phyloP scores from a whole-genome alignment of 768 basidiomycete species.

The Hygrophorus russula region DNA sequence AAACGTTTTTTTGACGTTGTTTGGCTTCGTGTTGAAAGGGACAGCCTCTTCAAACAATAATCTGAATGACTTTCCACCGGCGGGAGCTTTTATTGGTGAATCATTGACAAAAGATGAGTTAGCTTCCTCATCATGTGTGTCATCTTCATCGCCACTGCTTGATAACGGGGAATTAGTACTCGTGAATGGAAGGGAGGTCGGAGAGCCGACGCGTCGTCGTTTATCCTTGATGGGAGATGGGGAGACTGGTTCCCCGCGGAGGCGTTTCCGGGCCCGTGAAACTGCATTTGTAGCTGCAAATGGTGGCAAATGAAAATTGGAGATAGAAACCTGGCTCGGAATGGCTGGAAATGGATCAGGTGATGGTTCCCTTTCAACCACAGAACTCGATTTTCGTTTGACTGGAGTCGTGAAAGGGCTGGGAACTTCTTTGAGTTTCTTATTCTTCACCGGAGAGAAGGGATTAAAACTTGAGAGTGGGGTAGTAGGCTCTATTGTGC shows the following conservation, averaged over 20 bases:
- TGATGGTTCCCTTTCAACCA: conserved; percentile 19
- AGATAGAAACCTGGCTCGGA: conserved; percentile 14
- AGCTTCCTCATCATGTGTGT: conserved; percentile 17
- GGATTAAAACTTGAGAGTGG: conserved; percentile 58
- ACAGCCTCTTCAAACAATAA: conserved; percentile 47
- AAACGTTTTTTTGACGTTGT: conserved; percentile 4
- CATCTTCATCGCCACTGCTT: conserved; percentile 25
- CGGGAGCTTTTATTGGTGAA: conserved; percentile 56
- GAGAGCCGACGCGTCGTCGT: conserved; percentile 43
- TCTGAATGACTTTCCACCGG: conserved; percentile 51
- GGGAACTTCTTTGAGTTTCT: conserved; percentile 15
- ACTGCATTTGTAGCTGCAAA: conserved; percentile 32
- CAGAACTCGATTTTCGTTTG: conserved; percentile 21
- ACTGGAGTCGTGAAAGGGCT: conserved; percentile 39
- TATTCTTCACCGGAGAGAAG: conserved; percentile 69
- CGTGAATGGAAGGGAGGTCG: conserved; percentile 20
- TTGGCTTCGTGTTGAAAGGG: background rate
- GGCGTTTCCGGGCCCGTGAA: conserved; percentile 64
- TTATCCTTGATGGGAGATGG: conserved; percentile 76
- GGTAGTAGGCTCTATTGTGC: conserved; percentile 36
- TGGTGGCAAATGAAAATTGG: conserved; percentile 15
- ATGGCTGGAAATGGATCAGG: conserved; percentile 27
- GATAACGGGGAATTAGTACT: conserved; percentile 18
- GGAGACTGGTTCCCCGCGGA: conserved; percentile 75
- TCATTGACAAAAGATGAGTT: conserved; percentile 51